These are phyloP conservation scores for Backusella westeae DNA, from an alignment of 192 early-diverging fungal genomes.

Conservation along the genomic window DNA sequence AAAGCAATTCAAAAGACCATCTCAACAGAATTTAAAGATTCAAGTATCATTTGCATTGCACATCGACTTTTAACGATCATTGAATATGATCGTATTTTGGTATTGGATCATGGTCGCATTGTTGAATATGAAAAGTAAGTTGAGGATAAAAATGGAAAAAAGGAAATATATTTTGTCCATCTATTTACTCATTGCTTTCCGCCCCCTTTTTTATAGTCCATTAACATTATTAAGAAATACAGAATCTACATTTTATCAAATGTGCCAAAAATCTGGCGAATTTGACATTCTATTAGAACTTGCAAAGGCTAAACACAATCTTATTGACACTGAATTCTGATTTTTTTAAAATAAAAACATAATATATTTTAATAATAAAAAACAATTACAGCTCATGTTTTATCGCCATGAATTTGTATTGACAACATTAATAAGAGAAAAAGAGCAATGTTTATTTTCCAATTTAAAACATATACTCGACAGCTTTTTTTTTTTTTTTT, in stretches of 20 bases:
- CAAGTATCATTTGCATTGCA: conserved; percentile 84
- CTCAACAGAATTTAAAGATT: conserved; percentile 63
- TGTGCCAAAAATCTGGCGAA: conserved; percentile 85
- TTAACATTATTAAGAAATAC: conserved; percentile 58
- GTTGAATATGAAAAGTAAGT: conserved; percentile 18
- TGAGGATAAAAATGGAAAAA: too few relatives aligned
- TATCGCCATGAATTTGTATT: too few relatives aligned
- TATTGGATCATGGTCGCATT: conserved; percentile 46
- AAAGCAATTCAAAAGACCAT: conserved; percentile 84
- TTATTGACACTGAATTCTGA: neutral
- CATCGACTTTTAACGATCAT: conserved; percentile 82
- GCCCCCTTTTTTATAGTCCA: conserved; percentile 44
- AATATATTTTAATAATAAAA: too few relatives aligned
- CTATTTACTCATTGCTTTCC: too few relatives aligned
- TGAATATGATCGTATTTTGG: conserved; percentile 65
- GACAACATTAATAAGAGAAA: too few relatives aligned
- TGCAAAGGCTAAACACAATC: conserved; percentile 37
- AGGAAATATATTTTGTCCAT: too few relatives aligned
- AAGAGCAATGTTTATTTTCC: too few relatives aligned
- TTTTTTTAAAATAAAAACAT: too few relatives aligned
- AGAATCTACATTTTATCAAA: conserved; percentile 63
- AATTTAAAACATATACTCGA: too few relatives aligned
- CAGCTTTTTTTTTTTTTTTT: too few relatives aligned
- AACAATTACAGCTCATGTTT: too few relatives aligned
- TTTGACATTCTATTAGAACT: conserved; percentile 64